Conservation (phyloP, 2,329 filamentous ascomycete genomes). For the Chaetomium olivaceum region DNA sequence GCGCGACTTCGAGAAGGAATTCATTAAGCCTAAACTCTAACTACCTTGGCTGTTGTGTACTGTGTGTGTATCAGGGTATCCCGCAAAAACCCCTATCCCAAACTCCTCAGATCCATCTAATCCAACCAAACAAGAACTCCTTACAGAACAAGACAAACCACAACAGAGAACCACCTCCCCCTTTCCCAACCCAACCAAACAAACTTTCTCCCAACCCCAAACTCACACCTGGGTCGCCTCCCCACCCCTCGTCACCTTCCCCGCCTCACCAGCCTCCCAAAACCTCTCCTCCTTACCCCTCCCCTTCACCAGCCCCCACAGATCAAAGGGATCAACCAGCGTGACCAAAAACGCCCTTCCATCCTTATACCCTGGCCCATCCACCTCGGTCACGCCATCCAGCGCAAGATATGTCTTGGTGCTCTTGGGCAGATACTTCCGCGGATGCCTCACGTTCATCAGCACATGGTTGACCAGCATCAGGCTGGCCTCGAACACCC, state of each 20-base stretch:
- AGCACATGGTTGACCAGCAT: slow-evolving; percentile 52
- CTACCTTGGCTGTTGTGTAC: too few species aligned
- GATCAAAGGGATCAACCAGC: slow-evolving; percentile 40
- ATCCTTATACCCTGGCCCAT: slow-evolving; percentile 52
- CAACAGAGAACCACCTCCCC: neutral
- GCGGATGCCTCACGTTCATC: slow-evolving; percentile 54
- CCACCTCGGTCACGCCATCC: slow-evolving; percentile 53
- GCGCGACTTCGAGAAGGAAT: neutral
- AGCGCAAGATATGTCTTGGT: slow-evolving; percentile 51
- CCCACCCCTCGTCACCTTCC: slow-evolving; percentile 4
- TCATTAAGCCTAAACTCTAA: neutral
- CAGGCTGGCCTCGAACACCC: slow-evolving; percentile 55
- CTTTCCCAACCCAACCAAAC: neutral
- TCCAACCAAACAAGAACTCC: neutral
- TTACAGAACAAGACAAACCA: neutral
- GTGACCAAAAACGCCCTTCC: slow-evolving; percentile 46
- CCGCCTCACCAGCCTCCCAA: slow-evolving; percentile 30
- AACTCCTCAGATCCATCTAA: neutral
- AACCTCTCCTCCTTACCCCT: slow-evolving; percentile 31
- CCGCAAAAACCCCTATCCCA: neutral
- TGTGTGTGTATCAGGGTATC: neutral
- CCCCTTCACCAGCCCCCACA: slow-evolving; percentile 30
- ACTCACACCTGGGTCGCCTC: slow-evolving; percentile 9
- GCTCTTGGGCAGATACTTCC: slow-evolving; percentile 51
- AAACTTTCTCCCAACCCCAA: neutral